Conservation (phyloP, 2,329 filamentous ascomycete genomes). For the Tolypocladium tundrense region DNA sequence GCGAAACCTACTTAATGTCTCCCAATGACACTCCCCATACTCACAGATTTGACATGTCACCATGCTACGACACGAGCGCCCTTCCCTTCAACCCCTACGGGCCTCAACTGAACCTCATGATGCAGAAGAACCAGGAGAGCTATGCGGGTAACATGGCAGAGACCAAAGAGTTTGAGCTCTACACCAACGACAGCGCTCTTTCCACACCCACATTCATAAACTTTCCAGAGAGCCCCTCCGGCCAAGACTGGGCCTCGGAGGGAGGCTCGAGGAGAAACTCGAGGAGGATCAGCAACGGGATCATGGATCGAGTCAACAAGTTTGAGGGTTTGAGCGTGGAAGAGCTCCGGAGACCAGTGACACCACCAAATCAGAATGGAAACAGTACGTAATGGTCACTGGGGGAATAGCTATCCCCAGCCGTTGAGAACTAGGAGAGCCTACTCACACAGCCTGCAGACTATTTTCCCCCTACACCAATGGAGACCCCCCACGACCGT, state of each 20-base stretch:
- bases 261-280: conserved; percentile 32
- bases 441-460: conserved; percentile 24
- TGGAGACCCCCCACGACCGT: conserved; percentile 48
- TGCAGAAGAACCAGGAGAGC: conserved; percentile 35
- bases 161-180: conserved; percentile 40
- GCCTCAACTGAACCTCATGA: conserved; percentile 30
- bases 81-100: conserved; percentile 38
- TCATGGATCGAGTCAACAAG: conserved; percentile 49
- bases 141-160: conserved; percentile 30
- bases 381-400: conserved; percentile 36
- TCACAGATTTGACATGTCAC: conserved; percentile 39
- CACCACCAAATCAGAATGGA: conserved; percentile 50
- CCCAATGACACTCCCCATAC: conserved; percentile 44
- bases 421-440: neutral
- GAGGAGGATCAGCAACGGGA: conserved; percentile 47
- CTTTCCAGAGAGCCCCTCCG: conserved; percentile 36
- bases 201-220: conserved; percentile 40
- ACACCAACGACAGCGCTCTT: conserved; percentile 32
- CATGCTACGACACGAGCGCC: conserved; percentile 31
- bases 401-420: neutral
- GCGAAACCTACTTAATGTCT: conserved; percentile 48
- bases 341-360: conserved; percentile 42
- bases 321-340: conserved; percentile 44
- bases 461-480: conserved; percentile 58
- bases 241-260: conserved; percentile 41